Percentiles rank a stretch among this genome's conserved stretches.
Evolutionary conservation across 192 early-diverging fungal species (phyloP).

Genomic region (Coemansia reversa): DNA sequence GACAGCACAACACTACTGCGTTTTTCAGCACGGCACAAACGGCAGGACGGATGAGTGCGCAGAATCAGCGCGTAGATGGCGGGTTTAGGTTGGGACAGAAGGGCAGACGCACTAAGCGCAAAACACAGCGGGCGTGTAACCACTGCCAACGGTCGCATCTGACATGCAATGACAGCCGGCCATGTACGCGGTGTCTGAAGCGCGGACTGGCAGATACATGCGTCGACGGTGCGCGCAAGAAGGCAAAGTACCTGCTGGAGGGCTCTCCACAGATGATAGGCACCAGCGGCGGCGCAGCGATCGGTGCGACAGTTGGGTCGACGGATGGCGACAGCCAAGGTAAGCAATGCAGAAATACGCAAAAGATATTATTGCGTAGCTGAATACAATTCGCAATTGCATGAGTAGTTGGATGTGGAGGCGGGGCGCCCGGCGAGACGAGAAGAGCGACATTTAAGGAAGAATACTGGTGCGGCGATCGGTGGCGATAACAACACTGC

Average conservation of each 20-base stretch:
- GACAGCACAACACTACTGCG: background rate
- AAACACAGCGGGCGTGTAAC: constrained; percentile 60
- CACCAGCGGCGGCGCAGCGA: constrained; percentile 25
- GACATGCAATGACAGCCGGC: constrained; percentile 68
- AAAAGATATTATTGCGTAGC: too few species aligned
- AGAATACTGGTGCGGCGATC: too few species aligned
- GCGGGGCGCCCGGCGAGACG: too few species aligned
- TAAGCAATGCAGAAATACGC: too few species aligned
- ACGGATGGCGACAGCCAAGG: too few species aligned
- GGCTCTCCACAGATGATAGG: constrained; percentile 11
- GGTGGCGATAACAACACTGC: too few species aligned
- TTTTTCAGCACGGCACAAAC: background rate
- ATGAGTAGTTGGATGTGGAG: too few species aligned
- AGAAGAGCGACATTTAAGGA: too few species aligned
- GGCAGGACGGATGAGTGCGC: background rate
- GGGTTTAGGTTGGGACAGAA: constrained; percentile 5
- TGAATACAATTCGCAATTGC: too few species aligned
- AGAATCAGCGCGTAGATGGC: background rate
- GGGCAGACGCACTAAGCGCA: constrained; percentile 37
- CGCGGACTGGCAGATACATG: constrained; percentile 72
- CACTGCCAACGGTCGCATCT: constrained; percentile 66
- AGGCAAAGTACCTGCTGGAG: constrained; percentile 88
- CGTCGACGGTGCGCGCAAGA: constrained; percentile 82
- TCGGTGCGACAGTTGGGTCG: background rate
- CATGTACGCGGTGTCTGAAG: constrained; percentile 87